Base-by-base conservation (phyloP, 2,329 filamentous ascomycete species). In the Sphaceloma murrayae region DNA sequence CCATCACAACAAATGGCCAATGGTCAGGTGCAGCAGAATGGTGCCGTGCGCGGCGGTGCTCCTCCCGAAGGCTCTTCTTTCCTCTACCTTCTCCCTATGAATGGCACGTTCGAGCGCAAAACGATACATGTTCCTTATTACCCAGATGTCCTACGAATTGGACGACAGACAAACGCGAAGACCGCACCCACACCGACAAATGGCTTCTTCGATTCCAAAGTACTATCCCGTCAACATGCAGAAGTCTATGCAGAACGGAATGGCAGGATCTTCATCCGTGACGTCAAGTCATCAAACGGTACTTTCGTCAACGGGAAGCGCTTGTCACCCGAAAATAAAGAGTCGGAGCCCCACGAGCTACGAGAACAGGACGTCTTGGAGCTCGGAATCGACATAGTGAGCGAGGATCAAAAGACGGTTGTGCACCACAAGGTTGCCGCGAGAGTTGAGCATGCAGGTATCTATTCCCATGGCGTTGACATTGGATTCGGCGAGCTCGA, bases 381-480 rank as follows among this genome's bases (percentile, higher is more conserved):
- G 60, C 73, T 98, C 26, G 91, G 91, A 46, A 98, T 98, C 56
- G 91, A 98, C 59, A 98, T 98, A 58, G 89, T 98, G 42, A 94
- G 86, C 63, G 91, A 98, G 62, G 91, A 98, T 60, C 89, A 96
- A 62, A 96, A 94, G 67, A 95, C 88, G 0, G 87, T 98, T 19
- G 88, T 98, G 10, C 91, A 98, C 59, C 91, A 96, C 68, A 98
- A 98, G 60, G 91, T 98, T 36, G 88, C 89, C 14, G 88, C 91
- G 46, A 93, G 93, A 60, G 87, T 98, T 46, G 91, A 98, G 62
- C 86, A 95, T 65, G 87, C 91, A 29, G 91, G 91, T 5, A 82
- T 89, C 51, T 76, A 88, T 51, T 80, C 75, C 33, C 75, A 80
- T 8, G 75, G 78, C 6, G 84, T 75, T 54, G 93, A 84, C 34